Conservation (phyloP, 2,329 filamentous ascomycete species). For the Apiospora rasikravindrae region DNA sequence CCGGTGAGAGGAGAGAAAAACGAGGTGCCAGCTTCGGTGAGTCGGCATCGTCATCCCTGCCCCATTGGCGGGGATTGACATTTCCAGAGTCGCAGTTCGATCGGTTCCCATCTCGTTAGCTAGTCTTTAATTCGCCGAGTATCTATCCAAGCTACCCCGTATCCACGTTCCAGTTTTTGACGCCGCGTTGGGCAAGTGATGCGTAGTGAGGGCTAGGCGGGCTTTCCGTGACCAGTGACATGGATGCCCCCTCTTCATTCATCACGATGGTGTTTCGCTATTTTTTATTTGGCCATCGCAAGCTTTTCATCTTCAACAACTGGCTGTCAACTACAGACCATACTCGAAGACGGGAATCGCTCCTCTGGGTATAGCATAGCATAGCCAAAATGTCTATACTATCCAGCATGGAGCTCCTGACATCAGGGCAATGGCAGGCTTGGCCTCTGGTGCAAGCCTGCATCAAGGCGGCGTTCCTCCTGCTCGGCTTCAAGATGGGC, state of each 20-base stretch:
- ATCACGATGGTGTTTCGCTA: neutral
- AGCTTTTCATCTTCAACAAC: neutral
- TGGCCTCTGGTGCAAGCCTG: neutral
- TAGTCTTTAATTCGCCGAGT: neutral
- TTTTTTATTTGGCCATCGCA: neutral
- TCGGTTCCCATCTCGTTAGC: neutral
- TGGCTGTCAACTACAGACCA: neutral
- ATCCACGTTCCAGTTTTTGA: neutral
- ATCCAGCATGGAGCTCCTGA: neutral
- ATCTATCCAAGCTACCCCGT: no score
- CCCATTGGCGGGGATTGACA: neutral
- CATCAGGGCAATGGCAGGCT: constrained; percentile 5
- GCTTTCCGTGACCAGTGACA: neutral
- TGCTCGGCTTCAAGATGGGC: constrained; percentile 11
- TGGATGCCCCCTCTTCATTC: neutral
- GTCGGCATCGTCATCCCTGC: neutral
- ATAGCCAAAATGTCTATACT: neutral
- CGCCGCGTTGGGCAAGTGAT: constrained; percentile 1
- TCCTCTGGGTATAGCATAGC: neutral
- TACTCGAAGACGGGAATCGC: no score
- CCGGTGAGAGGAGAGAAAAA: neutral
- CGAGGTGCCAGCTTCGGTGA: neutral
- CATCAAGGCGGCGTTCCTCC: constrained; percentile 1
- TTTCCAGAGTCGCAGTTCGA: neutral
- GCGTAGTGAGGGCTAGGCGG: neutral